These are phyloP conservation scores for Fragaria iinumae DNA, from an alignment of 306 rosid species.

Conservation along the genomic window DNA sequence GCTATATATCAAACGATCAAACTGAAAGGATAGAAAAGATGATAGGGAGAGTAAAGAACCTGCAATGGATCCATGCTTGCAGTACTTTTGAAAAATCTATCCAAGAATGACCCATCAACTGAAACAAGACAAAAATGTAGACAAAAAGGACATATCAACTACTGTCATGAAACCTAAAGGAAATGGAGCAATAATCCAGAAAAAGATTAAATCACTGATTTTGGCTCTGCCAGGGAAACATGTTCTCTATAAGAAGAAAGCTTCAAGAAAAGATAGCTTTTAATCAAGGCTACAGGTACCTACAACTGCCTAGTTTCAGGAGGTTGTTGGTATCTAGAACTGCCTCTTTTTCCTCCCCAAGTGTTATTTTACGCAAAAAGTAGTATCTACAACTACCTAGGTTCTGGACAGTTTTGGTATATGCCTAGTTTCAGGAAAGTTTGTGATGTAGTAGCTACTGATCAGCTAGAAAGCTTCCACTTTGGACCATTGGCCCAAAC, in stretches of 20 bases:
- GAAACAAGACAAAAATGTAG: slow-evolving; percentile 24
- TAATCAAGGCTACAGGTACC: background rate
- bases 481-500: background rate
- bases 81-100: slow-evolving; percentile 73
- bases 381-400: background rate
- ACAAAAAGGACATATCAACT: background rate
- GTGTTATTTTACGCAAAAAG: background rate
- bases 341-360: background rate
- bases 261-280: background rate
- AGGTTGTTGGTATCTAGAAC: background rate
- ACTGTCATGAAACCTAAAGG: background rate
- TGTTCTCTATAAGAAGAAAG: background rate
- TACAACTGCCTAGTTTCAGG: background rate
- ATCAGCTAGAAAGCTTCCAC: background rate
- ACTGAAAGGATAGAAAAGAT: background rate
- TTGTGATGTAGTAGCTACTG: background rate
- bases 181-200: background rate
- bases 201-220: background rate
- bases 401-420: background rate
- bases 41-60: slow-evolving; percentile 41
- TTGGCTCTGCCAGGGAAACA: background rate
- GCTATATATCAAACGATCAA: background rate
- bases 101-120: slow-evolving; percentile 85
- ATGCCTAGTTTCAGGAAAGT: background rate
- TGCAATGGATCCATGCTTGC: slow-evolving; percentile 72